Conservation (phyloP, 148 eudicot species). For the Linanthus parryae region DNA sequence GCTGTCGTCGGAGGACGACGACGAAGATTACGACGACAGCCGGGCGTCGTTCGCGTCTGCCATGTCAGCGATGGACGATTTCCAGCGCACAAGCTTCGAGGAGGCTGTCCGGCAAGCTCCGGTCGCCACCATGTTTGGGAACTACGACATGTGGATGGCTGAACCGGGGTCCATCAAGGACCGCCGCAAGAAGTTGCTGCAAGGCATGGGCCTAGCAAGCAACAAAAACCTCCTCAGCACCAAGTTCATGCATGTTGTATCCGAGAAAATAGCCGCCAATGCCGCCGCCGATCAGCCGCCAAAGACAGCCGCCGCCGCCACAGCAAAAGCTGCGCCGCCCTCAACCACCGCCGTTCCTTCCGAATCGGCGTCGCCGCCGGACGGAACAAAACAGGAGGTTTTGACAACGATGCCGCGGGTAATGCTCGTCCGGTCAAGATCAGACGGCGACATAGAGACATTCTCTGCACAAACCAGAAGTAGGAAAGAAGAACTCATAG, state of each 20-base stretch:
- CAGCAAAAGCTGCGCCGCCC: not conserved
- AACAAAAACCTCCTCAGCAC: constrained; percentile 41
- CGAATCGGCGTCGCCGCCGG: not conserved
- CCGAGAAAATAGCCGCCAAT: constrained; percentile 22
- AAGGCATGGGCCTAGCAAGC: constrained; percentile 84
- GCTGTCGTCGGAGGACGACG: constrained; percentile 35
- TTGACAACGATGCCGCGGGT: constrained; percentile 14
- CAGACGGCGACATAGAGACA: constrained; percentile 65
- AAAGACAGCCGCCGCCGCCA: not conserved
- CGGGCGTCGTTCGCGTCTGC: constrained; percentile 62
- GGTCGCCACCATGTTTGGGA: constrained; percentile 16
- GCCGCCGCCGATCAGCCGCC: constrained; percentile 8
- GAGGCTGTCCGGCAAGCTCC: not conserved
- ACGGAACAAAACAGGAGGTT: constrained; percentile 9
- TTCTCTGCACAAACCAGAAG: constrained; percentile 40
- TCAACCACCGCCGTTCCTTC: constrained; percentile 2
- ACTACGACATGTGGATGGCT: constrained; percentile 74
- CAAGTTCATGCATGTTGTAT: constrained; percentile 23
- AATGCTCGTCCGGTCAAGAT: constrained; percentile 60
- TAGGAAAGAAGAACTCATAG: constrained; percentile 67
- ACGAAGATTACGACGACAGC: constrained; percentile 48
- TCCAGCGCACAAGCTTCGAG: constrained; percentile 9
- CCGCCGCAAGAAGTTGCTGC: constrained; percentile 56
- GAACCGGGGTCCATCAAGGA: constrained; percentile 71
- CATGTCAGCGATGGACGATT: constrained; percentile 11